These are phyloP conservation scores for Lecanicillium sp. DNA, from an alignment of 2,329 filamentous ascomycete genomes.

Conservation along the genomic window DNA sequence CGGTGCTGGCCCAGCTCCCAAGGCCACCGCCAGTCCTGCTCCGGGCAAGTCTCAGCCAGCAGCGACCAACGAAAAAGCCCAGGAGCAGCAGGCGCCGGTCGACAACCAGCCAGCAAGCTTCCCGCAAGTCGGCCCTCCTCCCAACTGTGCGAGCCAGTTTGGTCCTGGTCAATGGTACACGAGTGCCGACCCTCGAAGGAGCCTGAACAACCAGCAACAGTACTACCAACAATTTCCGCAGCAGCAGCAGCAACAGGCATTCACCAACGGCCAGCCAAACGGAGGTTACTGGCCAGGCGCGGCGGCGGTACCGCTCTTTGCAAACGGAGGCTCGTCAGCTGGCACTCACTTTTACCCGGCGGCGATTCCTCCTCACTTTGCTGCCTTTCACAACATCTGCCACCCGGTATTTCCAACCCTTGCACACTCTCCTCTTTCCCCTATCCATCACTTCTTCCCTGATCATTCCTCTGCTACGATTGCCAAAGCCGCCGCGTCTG, in stretches of 20 bases:
- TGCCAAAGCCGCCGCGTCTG: too few species aligned
- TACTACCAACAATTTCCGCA: constrained; percentile 6
- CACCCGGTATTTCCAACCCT: constrained; percentile 10
- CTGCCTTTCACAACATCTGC: constrained; percentile 11
- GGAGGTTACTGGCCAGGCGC: constrained; percentile 1
- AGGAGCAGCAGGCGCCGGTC: not conserved
- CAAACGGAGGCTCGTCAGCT: constrained; percentile 12
- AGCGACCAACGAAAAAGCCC: not conserved
- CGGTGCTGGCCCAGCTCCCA: not conserved
- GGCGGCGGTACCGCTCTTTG: constrained; percentile 10
- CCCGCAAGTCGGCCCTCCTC: constrained; percentile 11
- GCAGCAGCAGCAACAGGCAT: not conserved
- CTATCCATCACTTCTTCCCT: not conserved
- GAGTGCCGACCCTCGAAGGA: constrained; percentile 8
- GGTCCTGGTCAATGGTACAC: constrained; percentile 13
- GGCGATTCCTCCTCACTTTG: constrained; percentile 10
- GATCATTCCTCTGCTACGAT: constrained; percentile 1
- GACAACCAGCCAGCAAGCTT: constrained; percentile 14
- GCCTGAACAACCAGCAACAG: constrained; percentile 9
- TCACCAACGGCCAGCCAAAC: constrained; percentile 2
- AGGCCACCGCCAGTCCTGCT: not conserved
- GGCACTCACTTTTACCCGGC: constrained; percentile 10
- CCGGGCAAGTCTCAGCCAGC: not conserved
- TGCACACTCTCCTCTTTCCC: not conserved
- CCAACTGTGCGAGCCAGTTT: not conserved